A percentile compares a stretch with the other conserved stretches of the same genome.
Conservation (phyloP, 2,329 filamentous ascomycete genomes). For the Neofusicoccum kwambonambiense region DNA sequence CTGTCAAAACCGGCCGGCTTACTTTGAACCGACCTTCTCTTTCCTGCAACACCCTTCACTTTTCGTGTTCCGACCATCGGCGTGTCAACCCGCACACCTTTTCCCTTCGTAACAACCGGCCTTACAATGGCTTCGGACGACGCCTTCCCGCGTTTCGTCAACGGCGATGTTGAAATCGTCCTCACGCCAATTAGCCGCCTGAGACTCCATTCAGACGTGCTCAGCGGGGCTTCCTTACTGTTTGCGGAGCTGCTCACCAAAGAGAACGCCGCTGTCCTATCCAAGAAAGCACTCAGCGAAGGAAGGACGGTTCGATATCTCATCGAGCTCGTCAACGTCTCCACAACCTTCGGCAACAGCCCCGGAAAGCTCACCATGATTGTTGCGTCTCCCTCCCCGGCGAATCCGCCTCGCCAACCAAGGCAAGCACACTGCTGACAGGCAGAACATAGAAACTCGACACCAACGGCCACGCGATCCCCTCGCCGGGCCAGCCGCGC, state of each 20-base stretch:
- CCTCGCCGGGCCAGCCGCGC: constrained; percentile 21
- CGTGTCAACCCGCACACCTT: too few relatives aligned
- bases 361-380: background rate
- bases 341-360: background rate
- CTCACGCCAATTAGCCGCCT: constrained; percentile 31
- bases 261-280: constrained; percentile 29
- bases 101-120: too few relatives aligned
- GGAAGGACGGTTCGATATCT: constrained; percentile 33
- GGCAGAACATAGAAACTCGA: constrained; percentile 33
- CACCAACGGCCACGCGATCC: constrained; percentile 29
- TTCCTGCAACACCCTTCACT: too few relatives aligned
- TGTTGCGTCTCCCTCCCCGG: background rate
- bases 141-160: background rate
- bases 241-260: constrained; percentile 33
- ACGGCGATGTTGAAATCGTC: constrained; percentile 23
- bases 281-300: constrained; percentile 25
- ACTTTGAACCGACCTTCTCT: background rate
- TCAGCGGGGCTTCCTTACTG: constrained; percentile 30
- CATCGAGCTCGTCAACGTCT: constrained; percentile 30
- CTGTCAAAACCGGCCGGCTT: background rate
- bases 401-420: background rate
- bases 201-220: constrained; percentile 35
- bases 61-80: background rate
- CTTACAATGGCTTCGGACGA: background rate
- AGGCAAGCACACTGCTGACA: background rate